Percentiles rank a stretch among this genome's conserved stretches.
Conservation (phyloP, 106 monocot genomes). For the Allium sativum region DNA sequence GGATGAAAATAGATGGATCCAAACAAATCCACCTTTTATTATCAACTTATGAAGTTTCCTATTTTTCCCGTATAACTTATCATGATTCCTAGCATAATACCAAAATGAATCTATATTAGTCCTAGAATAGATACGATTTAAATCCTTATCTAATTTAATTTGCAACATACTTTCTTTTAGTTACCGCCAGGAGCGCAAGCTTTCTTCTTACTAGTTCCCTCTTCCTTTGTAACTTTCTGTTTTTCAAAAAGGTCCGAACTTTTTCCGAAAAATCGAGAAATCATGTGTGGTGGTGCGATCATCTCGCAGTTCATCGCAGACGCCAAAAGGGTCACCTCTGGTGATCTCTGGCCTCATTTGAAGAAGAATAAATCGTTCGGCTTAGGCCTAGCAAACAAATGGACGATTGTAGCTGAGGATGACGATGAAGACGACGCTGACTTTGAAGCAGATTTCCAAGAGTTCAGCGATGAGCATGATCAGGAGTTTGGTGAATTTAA, state of each 20-base stretch:
- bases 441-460: slow-evolving; percentile 29
- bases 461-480: slow-evolving; percentile 11
- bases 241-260: neutral
- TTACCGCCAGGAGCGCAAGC: too few relatives aligned
- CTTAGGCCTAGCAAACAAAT: slow-evolving; percentile 3
- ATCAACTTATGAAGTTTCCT: too few relatives aligned
- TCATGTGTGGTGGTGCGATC: slow-evolving; percentile 22
- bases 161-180: too few relatives aligned
- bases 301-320: slow-evolving; percentile 12
- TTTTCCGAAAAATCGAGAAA: neutral
- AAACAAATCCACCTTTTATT: too few relatives aligned
- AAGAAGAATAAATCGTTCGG: slow-evolving; percentile 5
- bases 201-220: too few relatives aligned
- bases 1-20: too few relatives aligned
- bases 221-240: neutral
- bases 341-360: slow-evolving; percentile 31
- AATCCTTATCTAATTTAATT: too few relatives aligned
- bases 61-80: too few relatives aligned
- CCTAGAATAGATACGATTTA: too few relatives aligned
- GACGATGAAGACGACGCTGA: slow-evolving; percentile 26
- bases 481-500: slow-evolving; percentile 13
- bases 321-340: slow-evolving; percentile 20
- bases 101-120: too few relatives aligned
- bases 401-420: slow-evolving; percentile 2
- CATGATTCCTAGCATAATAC: too few relatives aligned